phyloP scores from a whole-genome alignment of 2,329 filamentous ascomycete genomes.

The Hortaea sp. region DNA sequence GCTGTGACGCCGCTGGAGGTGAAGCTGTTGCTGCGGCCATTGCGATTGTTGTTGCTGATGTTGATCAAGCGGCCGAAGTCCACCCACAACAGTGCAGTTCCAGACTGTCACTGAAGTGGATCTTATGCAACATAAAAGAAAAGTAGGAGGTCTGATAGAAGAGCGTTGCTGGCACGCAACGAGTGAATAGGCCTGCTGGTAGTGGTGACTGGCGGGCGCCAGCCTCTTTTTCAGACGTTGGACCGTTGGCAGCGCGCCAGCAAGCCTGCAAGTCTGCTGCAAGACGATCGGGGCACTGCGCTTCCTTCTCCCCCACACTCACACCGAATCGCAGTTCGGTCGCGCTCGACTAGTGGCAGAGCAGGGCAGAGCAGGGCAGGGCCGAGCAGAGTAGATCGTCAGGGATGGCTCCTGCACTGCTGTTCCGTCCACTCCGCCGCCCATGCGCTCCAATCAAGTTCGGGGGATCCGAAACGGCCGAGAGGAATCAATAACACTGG shows the following conservation, averaged over 20 bases:
- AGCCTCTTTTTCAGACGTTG: neutral
- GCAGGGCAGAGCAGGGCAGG: too few relatives aligned
- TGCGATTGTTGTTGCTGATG: neutral
- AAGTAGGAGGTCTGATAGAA: too few relatives aligned
- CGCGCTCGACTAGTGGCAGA: too few relatives aligned
- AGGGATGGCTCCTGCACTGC: neutral
- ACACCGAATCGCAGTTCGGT: neutral
- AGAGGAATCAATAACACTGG: too few relatives aligned
- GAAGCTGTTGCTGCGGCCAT: conserved; percentile 9
- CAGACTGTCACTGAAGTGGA: too few relatives aligned
- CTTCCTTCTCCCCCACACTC: neutral
- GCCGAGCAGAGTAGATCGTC: neutral
- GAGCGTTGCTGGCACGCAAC: too few relatives aligned
- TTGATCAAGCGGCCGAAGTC: too few relatives aligned
- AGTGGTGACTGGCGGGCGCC: neutral
- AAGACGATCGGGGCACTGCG: neutral
- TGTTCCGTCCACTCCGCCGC: neutral
- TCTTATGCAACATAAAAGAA: too few relatives aligned
- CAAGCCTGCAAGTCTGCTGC: neutral
- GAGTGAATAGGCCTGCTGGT: too few relatives aligned
- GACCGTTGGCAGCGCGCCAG: too few relatives aligned
- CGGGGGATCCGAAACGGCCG: neutral
- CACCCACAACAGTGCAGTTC: too few relatives aligned
- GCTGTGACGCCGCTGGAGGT: conserved; percentile 3
- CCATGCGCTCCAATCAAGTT: neutral